A percentile compares a stretch with the other conserved stretches of the same genome.
These are phyloP conservation scores for Candida tibetensis DNA, from an alignment of 805 yeast genomes.

Conservation along the genomic window DNA sequence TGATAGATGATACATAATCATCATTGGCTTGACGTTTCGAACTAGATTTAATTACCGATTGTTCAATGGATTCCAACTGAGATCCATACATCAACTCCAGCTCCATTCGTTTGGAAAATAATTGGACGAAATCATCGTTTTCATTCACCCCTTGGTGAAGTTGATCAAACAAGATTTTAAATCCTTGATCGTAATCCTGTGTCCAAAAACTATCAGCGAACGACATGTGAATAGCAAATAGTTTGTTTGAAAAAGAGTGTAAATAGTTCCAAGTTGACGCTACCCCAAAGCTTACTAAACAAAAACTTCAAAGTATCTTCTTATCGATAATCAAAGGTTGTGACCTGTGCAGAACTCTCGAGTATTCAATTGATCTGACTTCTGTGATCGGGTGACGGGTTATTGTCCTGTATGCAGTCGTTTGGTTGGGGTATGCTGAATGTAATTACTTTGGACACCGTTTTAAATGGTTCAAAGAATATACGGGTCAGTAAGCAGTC, in stretches of 20 bases:
- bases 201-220: conserved; percentile 82
- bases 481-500: too few species aligned
- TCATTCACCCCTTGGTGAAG: conserved; percentile 64
- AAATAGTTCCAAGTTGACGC: too few species aligned
- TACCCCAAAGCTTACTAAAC: too few species aligned
- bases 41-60: conserved; percentile 39
- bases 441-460: too few species aligned
- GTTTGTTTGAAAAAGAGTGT: too few species aligned
- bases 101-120: conserved; percentile 70
- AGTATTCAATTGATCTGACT: not conserved
- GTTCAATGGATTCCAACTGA: conserved; percentile 44
- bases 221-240: conserved; percentile 47
- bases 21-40: conserved; percentile 43
- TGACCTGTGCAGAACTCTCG: too few species aligned
- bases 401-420: not conserved
- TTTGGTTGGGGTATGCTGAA: not conserved
- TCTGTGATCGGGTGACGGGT: not conserved
- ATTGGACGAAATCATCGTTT: conserved; percentile 62
- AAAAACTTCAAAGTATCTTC: too few species aligned
- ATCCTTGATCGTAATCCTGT: conserved; percentile 56
- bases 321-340: too few species aligned
- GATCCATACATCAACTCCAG: conserved; percentile 66
- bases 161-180: conserved; percentile 49
- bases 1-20: conserved; percentile 62
- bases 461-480: too few species aligned